Evolutionary conservation across 208 protist genomes (phyloP).

Genomic region (Herpetomonas samuelpessoai): DNA sequence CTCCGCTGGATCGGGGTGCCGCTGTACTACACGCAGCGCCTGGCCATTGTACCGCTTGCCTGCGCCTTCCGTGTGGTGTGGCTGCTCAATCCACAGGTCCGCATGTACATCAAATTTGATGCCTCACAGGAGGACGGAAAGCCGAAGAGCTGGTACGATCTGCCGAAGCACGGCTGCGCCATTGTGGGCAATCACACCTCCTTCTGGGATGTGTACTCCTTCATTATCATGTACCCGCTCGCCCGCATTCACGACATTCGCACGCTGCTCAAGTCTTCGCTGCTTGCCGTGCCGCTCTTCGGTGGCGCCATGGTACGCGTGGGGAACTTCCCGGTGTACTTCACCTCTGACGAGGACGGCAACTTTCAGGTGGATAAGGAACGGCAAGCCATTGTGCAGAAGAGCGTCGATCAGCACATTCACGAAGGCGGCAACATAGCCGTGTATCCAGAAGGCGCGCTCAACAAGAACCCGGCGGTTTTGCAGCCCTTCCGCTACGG

Average conservation of each 20-base stretch:
- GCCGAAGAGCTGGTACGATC: conserved; percentile 9
- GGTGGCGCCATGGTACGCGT: conserved; percentile 50
- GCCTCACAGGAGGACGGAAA: conserved; percentile 7
- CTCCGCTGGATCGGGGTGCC: conserved; percentile 29
- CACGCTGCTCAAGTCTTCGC: conserved; percentile 51
- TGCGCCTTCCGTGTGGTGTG: conserved; percentile 28
- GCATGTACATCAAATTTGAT: conserved; percentile 29
- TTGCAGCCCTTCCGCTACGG: conserved; percentile 65
- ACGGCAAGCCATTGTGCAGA: conserved; percentile 45
- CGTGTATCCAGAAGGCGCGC: conserved; percentile 66
- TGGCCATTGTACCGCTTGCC: conserved; percentile 26
- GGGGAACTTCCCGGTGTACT: conserved; percentile 80
- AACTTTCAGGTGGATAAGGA: conserved; percentile 71
- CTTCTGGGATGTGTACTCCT: conserved; percentile 55
- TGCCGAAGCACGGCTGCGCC: conserved; percentile 13
- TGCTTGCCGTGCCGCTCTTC: conserved; percentile 50
- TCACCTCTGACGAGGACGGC: conserved; percentile 53
- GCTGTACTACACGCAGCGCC: conserved; percentile 16
- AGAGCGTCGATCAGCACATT: conserved; percentile 39
- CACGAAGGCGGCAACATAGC: conserved; percentile 35
- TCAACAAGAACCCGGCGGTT: conserved; percentile 50
- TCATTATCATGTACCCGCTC: conserved; percentile 30
- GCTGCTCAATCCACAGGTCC: conserved; percentile 41
- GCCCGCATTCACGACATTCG: conserved; percentile 28
- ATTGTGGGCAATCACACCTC: conserved; percentile 62